Evolutionary conservation across 2,329 filamentous ascomycete genomes (phyloP).

Genomic region (Stagonosporopsis rhizophila): DNA sequence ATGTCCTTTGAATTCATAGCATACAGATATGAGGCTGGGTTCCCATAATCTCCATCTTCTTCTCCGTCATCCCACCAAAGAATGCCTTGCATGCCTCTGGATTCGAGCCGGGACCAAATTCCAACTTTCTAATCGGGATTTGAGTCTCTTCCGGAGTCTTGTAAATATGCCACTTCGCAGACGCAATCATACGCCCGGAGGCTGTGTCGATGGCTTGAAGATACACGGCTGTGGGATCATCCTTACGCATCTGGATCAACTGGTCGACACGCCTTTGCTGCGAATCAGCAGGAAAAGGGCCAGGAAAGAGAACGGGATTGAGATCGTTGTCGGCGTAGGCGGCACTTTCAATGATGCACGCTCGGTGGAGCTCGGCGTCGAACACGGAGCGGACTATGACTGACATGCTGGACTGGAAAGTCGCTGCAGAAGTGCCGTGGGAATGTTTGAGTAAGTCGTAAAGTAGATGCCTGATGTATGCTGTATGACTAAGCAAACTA

Average conservation of each 20-base stretch:
- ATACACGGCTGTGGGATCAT: slow-evolving; percentile 17
- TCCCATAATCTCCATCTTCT: slow-evolving; percentile 32
- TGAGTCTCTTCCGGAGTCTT: slow-evolving; percentile 24
- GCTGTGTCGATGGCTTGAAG: slow-evolving; percentile 37
- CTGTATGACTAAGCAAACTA: slow-evolving; percentile 19
- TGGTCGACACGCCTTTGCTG: slow-evolving; percentile 5
- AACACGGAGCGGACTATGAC: slow-evolving; percentile 31
- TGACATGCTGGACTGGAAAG: slow-evolving; percentile 22
- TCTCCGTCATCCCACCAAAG: slow-evolving; percentile 27
- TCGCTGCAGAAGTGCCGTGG: too few relatives aligned
- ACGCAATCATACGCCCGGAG: slow-evolving; percentile 35
- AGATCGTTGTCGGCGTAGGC: slow-evolving; percentile 32
- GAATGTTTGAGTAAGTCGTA: not conserved
- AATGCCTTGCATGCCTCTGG: slow-evolving; percentile 34
- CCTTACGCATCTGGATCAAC: slow-evolving; percentile 1
- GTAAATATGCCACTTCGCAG: slow-evolving; percentile 42
- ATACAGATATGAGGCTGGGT: slow-evolving; percentile 35
- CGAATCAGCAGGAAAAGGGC: slow-evolving; percentile 21
- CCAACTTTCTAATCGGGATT: slow-evolving; percentile 18
- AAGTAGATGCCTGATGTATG: slow-evolving; percentile 7
- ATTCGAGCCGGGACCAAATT: slow-evolving; percentile 29
- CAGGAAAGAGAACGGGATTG: slow-evolving; percentile 33
- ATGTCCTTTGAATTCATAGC: not conserved
- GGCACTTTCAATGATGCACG: slow-evolving; percentile 29
- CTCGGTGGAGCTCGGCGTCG: slow-evolving; percentile 34